Evolutionary conservation across 805 yeast genomes (phyloP), one percentile per base, ranked within the genome.

Genomic region (Candida insectalens): DNA sequence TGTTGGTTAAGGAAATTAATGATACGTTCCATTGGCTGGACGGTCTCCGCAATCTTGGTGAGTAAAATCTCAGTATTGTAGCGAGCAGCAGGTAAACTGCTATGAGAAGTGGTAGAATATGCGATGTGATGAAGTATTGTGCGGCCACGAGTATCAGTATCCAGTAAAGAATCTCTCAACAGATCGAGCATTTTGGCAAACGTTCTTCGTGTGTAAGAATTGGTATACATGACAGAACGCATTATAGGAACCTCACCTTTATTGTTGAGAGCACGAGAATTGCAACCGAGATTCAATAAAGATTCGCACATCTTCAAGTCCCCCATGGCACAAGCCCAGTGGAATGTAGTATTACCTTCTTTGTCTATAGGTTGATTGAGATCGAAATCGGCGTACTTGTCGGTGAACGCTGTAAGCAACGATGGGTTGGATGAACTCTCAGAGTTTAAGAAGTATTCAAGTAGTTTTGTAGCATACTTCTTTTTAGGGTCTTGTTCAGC

Each of bases 241-340:
- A 89, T 81, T 25, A 92, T 62, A 4, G 97, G 94, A 16, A 87
- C 88, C 50, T 88, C 84, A 1, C 96, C 96, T 29, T 69, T 68
- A 39, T 75, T 68, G 47, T 82, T 82, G 12, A 70, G 57, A 3
- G 66, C 65, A 30, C 67, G 57, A 36, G 73, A 69, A 57, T 77
- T 71, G 3, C 95, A 92, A 4, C 95, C 94, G 26, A 79, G 74
- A 19, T 75, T 65, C 20, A 84, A 59, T 27, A 92, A 65, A 10
- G 87, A 70, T 44, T 81, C 92, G 36, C 84, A 77, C 58, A 88
- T 76, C 30, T 69, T 71, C 22, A 80, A 58, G 51, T 79, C 83
- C 3, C 97, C 98, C 72, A 92, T 85, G 1, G 97, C 82, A 39
- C 96, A 85, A 0, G 97, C 95, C 96, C 97, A 92, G 57, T 92